Evolutionary conservation across 108 stramenopile species (phyloP), one percentile per base, ranked within the genome.

Genomic region (Cyclotella baltica): DNA sequence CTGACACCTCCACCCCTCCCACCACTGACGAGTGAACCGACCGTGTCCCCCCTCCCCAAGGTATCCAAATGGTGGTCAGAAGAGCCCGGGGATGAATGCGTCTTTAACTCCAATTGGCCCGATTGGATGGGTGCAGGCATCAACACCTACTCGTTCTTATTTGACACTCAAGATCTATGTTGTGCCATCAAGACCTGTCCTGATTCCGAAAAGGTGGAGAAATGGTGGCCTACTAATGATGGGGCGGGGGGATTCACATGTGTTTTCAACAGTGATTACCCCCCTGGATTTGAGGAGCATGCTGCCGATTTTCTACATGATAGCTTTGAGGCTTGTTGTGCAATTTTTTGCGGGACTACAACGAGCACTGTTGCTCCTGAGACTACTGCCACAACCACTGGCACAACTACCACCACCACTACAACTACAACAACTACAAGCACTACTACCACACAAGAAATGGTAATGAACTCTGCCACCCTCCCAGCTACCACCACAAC

Each of bases 61-160:
- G 25, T 28, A 8, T 1, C 3, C 4, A 64, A 46, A 40, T 64
- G 63, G 63, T 64, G 46, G 11, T 40, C 38, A 5, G 22, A 46
- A 0, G 23, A 25, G n/a, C n/a, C n/a, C n/a, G n/a, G n/a, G 4
- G 30, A 40, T 10, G 46, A 64, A 15, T 64, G 63, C 23, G 40
- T 46, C 6, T 3, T 19, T 11, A 23, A 23, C 16, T 25, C 38
- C 6, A 23, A 43, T 5, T 64, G 46, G 25, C 38, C 38, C 11
- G 43, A 43, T 19, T 64, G 63, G 63, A 64, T 64, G 63, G 63
- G 38, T 23, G 63, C 43, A 5, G 63, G 63, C 2, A 8, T 64
- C 63, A 64, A 64, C 25, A 11, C 23, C 8, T 64, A 25, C 25
- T 23, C 31, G 27, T 68, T 52, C 23, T 31, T 68, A 1, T 68